Evolutionary conservation across 2,329 filamentous ascomycete species (phyloP).

Genomic region (Cladosporium sp.): DNA sequence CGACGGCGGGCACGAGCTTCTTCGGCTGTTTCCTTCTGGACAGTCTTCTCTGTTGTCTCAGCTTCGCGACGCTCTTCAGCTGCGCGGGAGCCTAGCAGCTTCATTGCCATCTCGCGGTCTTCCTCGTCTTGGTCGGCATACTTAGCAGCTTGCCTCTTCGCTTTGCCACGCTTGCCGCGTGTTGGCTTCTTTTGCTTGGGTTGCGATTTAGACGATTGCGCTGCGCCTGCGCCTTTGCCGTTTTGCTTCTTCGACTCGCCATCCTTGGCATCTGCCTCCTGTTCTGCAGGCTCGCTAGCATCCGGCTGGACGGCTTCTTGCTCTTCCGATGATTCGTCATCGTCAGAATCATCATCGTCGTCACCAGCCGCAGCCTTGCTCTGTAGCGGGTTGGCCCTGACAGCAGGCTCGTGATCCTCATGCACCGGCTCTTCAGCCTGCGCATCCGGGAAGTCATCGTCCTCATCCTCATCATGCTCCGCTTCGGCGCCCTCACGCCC

Average conservation of each 20-base stretch:
- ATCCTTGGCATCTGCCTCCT: conserved; percentile 11
- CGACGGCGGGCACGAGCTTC: conserved; percentile 68
- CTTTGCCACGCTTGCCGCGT: conserved; percentile 73
- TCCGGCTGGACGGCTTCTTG: conserved; percentile 23
- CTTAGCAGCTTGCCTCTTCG: conserved; percentile 80
- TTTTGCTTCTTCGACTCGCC: conserved; percentile 1
- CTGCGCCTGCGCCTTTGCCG: conserved; percentile 17
- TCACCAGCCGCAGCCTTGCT: conserved; percentile 19
- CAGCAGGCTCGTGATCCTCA: conserved; percentile 16
- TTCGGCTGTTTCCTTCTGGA: conserved; percentile 58
- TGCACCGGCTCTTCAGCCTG: conserved; percentile 22
- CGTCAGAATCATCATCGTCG: conserved; percentile 22
- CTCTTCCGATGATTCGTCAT: conserved; percentile 20
- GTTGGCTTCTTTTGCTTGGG: conserved; percentile 30
- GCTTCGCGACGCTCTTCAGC: conserved; percentile 63
- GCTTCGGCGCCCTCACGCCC: conserved; percentile 22
- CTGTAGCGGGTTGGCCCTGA: conserved; percentile 10
- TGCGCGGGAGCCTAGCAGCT: conserved; percentile 71
- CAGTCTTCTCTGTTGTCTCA: conserved; percentile 51
- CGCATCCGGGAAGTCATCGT: conserved; percentile 16
- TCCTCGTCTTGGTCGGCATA: conserved; percentile 95
- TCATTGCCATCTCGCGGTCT: conserved; percentile 75
- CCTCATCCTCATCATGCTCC: conserved; percentile 18
- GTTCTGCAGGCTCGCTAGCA: conserved; percentile 15
- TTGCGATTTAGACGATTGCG: conserved; percentile 27